These are phyloP conservation scores for Acer negundo DNA, from an alignment of 345 rosid genomes.

Conservation along the genomic window DNA sequence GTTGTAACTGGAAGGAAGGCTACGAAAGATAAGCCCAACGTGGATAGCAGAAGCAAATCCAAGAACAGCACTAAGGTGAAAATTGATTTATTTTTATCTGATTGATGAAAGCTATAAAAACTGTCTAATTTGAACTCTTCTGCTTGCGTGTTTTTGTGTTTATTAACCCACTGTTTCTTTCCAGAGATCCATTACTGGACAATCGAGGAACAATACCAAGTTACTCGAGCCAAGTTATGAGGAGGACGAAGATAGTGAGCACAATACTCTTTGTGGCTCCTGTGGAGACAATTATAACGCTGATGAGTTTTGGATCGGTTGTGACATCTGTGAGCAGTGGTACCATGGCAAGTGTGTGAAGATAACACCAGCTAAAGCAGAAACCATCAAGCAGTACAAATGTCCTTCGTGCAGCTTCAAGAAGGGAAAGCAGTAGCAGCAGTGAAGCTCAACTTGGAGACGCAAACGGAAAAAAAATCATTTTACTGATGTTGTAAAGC, in stretches of 20 bases:
- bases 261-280: constrained; percentile 78
- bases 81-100: neutral
- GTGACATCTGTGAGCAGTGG: constrained; percentile 89
- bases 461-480: neutral
- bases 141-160: neutral
- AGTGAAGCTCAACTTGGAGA: neutral
- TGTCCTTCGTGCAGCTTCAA: constrained; percentile 82
- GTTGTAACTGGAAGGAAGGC: constrained; percentile 62
- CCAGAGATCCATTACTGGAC: constrained; percentile 75
- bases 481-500: constrained; percentile 18
- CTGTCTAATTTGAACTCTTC: constrained; percentile 5
- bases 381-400: constrained; percentile 81
- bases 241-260: constrained; percentile 87
- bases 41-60: constrained; percentile 74
- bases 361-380: constrained; percentile 89
- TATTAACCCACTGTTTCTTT: neutral
- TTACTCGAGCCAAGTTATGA: constrained; percentile 56
- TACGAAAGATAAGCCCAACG: constrained; percentile 55
- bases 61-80: constrained; percentile 71
- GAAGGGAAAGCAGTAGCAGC: constrained; percentile 53
- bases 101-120: neutral
- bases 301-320: constrained; percentile 87
- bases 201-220: constrained; percentile 56
- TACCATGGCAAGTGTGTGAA: constrained; percentile 89
- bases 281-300: constrained; percentile 81